Evolutionary conservation across 2,329 filamentous ascomycete species (phyloP).

Genomic region (Monosporascus sp.): DNA sequence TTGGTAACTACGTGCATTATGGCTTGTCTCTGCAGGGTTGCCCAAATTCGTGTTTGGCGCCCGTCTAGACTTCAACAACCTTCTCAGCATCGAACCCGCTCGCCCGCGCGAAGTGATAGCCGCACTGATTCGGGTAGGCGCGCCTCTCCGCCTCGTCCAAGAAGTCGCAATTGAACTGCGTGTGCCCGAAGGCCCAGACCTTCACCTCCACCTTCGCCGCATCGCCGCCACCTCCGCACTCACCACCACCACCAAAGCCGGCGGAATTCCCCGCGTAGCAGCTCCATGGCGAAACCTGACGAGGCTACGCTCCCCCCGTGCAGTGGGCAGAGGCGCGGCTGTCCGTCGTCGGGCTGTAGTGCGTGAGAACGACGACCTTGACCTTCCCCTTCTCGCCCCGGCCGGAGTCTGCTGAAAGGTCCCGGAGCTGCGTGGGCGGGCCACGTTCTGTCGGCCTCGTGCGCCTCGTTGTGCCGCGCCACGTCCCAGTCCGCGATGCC

Average conservation of each 20-base stretch:
- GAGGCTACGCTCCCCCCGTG: constrained; percentile 24
- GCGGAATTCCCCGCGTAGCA: constrained; percentile 27
- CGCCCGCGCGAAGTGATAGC: constrained; percentile 29
- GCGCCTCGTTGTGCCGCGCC: constrained; percentile 30
- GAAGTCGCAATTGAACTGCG: constrained; percentile 41
- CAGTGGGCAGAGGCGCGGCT: constrained; percentile 22
- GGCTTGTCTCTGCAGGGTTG: no score
- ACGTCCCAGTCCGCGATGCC: constrained; percentile 44
- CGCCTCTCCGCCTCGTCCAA: constrained; percentile 23
- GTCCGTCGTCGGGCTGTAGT: constrained; percentile 35
- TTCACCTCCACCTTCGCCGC: not conserved
- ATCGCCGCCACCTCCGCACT: no score
- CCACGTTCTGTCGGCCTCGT: constrained; percentile 36
- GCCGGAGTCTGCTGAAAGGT: no score
- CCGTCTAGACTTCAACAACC: not conserved
- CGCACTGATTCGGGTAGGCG: constrained; percentile 34
- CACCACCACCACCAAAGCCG: constrained; percentile 28
- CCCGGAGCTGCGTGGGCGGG: constrained; percentile 12
- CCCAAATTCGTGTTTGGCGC: no score
- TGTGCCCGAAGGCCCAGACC: constrained; percentile 45
- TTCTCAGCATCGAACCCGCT: not conserved
- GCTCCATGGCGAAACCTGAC: constrained; percentile 34
- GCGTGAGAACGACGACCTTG: constrained; percentile 33
- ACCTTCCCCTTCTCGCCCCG: no score
- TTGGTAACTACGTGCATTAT: no score